phyloP scores from a whole-genome alignment of 1,284 basidiomycete genomes.

The Ustilago vetiveriae region DNA sequence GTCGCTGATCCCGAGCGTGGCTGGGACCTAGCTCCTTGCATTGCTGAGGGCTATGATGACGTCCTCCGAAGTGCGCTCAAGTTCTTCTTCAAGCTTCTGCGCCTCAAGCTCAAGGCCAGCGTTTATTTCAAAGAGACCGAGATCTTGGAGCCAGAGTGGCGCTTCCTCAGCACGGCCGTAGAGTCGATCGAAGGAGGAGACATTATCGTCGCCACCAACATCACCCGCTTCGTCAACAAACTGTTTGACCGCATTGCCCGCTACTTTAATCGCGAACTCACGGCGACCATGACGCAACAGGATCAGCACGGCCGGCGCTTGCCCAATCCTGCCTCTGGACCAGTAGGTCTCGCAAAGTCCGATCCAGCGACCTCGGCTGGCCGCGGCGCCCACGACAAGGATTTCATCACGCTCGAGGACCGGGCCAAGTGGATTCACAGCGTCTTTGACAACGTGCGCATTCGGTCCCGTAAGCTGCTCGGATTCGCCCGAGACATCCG shows the following conservation, averaged over 20 bases:
- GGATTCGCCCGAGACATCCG: conserved; percentile 74
- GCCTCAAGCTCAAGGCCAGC: conserved; percentile 95
- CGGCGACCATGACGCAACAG: conserved; percentile 72
- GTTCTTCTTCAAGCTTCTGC: conserved; percentile 91
- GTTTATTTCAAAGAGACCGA: conserved; percentile 98
- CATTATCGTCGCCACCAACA: conserved; percentile 77
- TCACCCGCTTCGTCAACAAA: conserved; percentile 64
- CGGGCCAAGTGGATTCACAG: conserved; percentile 89
- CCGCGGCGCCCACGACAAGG: conserved; percentile 44
- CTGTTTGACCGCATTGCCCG: conserved; percentile 78
- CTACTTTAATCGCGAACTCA: conserved; percentile 92
- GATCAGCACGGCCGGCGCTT: conserved; percentile 30
- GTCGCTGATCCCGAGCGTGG: conserved; percentile 82
- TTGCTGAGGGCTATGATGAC: conserved; percentile 86
- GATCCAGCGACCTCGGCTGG: conserved; percentile 33
- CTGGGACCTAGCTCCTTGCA: conserved; percentile 88
- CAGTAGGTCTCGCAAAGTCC: conserved; percentile 31
- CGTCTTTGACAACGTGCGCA: conserved; percentile 89
- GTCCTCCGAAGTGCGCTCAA: conserved; percentile 87
- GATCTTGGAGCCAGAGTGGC: conserved; percentile 94
- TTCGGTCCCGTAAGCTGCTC: conserved; percentile 91
- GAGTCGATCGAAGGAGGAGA: conserved; percentile 89
- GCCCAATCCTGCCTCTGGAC: conserved; percentile 31
- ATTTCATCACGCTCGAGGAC: conserved; percentile 79
- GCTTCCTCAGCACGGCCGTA: conserved; percentile 92